Conservation (phyloP, 495 filamentous ascomycete species). For the Lophium mytilinum region DNA sequence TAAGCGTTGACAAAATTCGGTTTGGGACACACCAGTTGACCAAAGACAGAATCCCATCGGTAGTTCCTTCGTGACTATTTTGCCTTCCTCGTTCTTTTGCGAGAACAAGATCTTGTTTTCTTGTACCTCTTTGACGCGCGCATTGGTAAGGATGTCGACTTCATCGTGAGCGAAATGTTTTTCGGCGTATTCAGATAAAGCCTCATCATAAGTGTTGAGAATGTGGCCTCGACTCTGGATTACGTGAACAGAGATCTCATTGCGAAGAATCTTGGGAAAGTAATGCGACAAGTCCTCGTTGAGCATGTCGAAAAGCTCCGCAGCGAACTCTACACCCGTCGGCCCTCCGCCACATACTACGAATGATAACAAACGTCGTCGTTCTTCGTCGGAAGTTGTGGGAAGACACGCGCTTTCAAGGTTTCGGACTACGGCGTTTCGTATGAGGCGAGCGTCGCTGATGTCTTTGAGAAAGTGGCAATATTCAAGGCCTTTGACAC, state of each 20-base stretch:
- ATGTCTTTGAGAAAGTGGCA: slow-evolving; percentile 94
- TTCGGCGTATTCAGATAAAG: slow-evolving; percentile 86
- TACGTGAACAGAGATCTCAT: slow-evolving; percentile 95
- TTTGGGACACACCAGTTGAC: slow-evolving; percentile 92
- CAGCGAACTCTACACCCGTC: slow-evolving; percentile 95
- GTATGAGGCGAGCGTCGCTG: slow-evolving; percentile 79
- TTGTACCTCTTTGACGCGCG: slow-evolving; percentile 81
- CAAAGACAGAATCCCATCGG: slow-evolving; percentile 96
- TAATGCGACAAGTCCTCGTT: slow-evolving; percentile 83
- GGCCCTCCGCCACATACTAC: slow-evolving; percentile 92
- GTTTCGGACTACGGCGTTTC: slow-evolving; percentile 84
- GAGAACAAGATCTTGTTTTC: slow-evolving; percentile 79
- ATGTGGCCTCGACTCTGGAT: slow-evolving; percentile 93
- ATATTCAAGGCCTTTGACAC: slow-evolving; percentile 89
- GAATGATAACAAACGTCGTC: slow-evolving; percentile 81
- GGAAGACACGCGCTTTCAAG: slow-evolving; percentile 90
- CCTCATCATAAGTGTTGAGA: slow-evolving; percentile 96
- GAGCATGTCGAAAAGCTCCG: slow-evolving; percentile 88
- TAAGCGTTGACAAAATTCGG: slow-evolving; percentile 65
- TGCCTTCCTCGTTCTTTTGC: slow-evolving; percentile 65
- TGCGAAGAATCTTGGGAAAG: slow-evolving; percentile 84
- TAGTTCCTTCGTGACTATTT: slow-evolving; percentile 76
- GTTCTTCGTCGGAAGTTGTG: slow-evolving; percentile 83
- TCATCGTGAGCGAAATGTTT: slow-evolving; percentile 81
- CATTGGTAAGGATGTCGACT: slow-evolving; percentile 83